Percentiles rank a stretch among this genome's conserved stretches.
Evolutionary conservation across 106 monocot genomes (phyloP).

Genomic region (Dactylorhiza incarnata): DNA sequence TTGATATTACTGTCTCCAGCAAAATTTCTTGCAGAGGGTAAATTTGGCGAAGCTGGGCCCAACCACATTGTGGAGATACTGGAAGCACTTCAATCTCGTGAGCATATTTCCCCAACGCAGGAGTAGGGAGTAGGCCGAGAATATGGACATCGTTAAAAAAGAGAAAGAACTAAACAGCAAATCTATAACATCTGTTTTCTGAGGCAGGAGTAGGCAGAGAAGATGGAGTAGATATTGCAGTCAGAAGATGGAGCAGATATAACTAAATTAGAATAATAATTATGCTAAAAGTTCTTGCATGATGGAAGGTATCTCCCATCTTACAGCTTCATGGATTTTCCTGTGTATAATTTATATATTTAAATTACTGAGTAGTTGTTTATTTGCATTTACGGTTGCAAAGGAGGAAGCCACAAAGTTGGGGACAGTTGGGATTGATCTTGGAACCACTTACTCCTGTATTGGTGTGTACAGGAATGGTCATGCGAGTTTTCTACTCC

Average conservation of each 20-base stretch:
- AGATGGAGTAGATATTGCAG: background rate
- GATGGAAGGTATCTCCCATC: no score
- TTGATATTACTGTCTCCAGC: background rate
- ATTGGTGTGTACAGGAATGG: no score
- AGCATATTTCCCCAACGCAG: no score
- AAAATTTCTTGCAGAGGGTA: constrained; percentile 35
- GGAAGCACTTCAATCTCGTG: no score
- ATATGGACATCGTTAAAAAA: background rate
- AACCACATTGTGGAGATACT: no score
- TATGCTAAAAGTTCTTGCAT: background rate
- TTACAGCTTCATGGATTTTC: background rate
- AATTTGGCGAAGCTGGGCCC: no score
- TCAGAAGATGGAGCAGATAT: constrained; percentile 4
- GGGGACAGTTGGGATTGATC: constrained; percentile 39
- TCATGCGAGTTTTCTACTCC: no score
- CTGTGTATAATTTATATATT: background rate
- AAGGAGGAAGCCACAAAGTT: constrained; percentile 31
- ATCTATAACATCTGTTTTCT: background rate
- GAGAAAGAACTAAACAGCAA: background rate
- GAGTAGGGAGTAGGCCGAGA: no score
- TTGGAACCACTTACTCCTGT: constrained; percentile 40
- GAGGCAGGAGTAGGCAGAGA: background rate
- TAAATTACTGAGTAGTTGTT: background rate
- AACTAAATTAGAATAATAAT: background rate
- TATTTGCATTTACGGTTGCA: constrained; percentile 18